Base-by-base conservation (phyloP, 805 yeast species). In the Jamesozyma jinghongensis region DNA sequence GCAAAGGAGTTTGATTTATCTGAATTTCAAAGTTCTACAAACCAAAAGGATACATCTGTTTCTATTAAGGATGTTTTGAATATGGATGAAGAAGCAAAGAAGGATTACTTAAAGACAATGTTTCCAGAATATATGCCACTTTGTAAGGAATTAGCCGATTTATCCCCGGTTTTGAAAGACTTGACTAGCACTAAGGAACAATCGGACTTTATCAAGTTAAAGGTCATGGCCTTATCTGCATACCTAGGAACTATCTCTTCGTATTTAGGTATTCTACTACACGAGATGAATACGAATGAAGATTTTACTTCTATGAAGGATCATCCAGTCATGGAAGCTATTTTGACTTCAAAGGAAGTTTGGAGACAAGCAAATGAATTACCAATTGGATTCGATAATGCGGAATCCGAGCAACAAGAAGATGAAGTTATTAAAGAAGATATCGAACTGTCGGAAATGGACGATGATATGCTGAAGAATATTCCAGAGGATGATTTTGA, bases 121-220 rank as follows among this genome's bases (percentile, higher is more conserved):
- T 82, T 81, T 53, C 97, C 98, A 0, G 97, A 90, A 62, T 83
- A 84, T 48, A 59, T 77, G 19, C 95, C 95, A 2, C 65, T 90
- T 30, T 61, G 83, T 4, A 72, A 74, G 44, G 97, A 90, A 53
- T 60, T 71, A 36, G 50, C 66, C 12, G 45, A 56, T 3, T 56
- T 78, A 46, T 65, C 69, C 17, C 68, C 72, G 4, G 48, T 61
- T 4, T 59, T 79, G 34, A 66, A 62, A 4, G 63, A 56, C 8
- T 56, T 79, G 18, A 52, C 54, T 14, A n/a, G n/a, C n/a, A 17
- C 18, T 2, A 54, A 55, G 22, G 53, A 56, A 19, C 40, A 45
- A 4, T 51, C 62, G 40, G 71, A 69, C 40, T 61, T 74, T 3
- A 42, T 49, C 0, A 62, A 66, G 25, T 68, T 82, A 19, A 81